phyloP scores from a whole-genome alignment of 108 stramenopile genomes.

The Skeletonema grethae region DNA sequence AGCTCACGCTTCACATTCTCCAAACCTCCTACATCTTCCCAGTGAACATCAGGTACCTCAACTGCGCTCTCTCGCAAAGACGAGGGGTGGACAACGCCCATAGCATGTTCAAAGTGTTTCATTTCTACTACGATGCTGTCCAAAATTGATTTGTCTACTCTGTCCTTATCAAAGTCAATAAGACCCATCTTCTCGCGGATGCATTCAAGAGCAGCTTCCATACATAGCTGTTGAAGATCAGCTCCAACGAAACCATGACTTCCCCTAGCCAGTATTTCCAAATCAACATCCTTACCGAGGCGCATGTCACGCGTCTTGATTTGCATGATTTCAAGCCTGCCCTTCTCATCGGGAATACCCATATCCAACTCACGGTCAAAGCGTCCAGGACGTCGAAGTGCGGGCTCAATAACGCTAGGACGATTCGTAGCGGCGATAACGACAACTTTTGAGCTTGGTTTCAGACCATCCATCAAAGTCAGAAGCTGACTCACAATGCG shows the following conservation, averaged over 20 bases:
- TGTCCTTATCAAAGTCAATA: slow-evolving; percentile 86
- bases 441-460: slow-evolving; percentile 91
- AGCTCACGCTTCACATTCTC: slow-evolving; percentile 99
- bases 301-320: slow-evolving; percentile 96
- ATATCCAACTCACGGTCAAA: slow-evolving; percentile 96
- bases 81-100: slow-evolving; percentile 89
- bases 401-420: slow-evolving; percentile 90
- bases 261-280: slow-evolving; percentile 80
- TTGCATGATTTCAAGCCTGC: slow-evolving; percentile 92
- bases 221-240: slow-evolving; percentile 93
- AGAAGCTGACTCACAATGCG: slow-evolving; percentile 97
- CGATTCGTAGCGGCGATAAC: slow-evolving; percentile 98
- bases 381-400: slow-evolving; percentile 95
- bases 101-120: slow-evolving; percentile 94
- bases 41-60: slow-evolving; percentile 95
- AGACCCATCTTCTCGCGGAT: slow-evolving; percentile 83
- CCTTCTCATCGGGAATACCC: slow-evolving; percentile 92
- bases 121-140: slow-evolving; percentile 88
- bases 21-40: slow-evolving; percentile 98
- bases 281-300: slow-evolving; percentile 85
- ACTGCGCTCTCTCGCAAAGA: slow-evolving; percentile 93
- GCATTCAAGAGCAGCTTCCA: slow-evolving; percentile 92
- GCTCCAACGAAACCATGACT: slow-evolving; percentile 96
- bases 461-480: slow-evolving; percentile 94
- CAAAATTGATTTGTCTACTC: slow-evolving; percentile 79